Percentiles rank a stretch among this genome's conserved stretches.
phyloP scores from a whole-genome alignment of 163 green algal genomes.

The Scenedesmus sp. region DNA sequence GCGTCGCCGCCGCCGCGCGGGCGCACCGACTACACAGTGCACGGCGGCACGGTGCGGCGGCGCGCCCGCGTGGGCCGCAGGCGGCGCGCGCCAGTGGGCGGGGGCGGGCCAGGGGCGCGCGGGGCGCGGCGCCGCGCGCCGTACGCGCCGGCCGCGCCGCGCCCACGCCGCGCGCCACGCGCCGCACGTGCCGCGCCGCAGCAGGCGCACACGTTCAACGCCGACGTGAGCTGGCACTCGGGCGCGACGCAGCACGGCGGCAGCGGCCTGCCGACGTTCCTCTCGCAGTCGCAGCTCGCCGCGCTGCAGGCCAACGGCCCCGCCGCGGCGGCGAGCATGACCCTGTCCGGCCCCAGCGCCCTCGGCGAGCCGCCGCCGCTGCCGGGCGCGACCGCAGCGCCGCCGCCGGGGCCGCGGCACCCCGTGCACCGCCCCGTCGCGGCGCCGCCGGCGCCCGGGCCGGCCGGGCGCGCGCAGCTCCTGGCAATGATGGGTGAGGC shows the following conservation, averaged over 20 bases:
- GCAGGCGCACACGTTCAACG: conserved; percentile 42
- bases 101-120: neutral
- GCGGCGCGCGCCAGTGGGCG: neutral
- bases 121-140: neutral
- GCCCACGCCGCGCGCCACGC: neutral
- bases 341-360: neutral
- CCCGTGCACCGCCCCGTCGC: neutral
- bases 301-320: conserved; percentile 19
- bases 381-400: neutral
- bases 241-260: conserved; percentile 31
- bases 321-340: conserved; percentile 22
- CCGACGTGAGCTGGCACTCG: conserved; percentile 38
- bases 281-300: conserved; percentile 28
- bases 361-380: conserved; percentile 5
- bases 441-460: neutral
- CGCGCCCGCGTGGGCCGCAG: neutral
- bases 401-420: no score
- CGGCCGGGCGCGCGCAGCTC: neutral
- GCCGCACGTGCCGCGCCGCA: neutral
- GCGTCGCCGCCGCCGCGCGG: neutral
- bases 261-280: conserved; percentile 10
- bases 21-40: conserved; percentile 40
- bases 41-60: conserved; percentile 35
- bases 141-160: neutral
- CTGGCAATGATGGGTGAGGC: conserved; percentile 9